phyloP scores from a whole-genome alignment of 495 filamentous ascomycete genomes.

The Neurospora sp. region DNA sequence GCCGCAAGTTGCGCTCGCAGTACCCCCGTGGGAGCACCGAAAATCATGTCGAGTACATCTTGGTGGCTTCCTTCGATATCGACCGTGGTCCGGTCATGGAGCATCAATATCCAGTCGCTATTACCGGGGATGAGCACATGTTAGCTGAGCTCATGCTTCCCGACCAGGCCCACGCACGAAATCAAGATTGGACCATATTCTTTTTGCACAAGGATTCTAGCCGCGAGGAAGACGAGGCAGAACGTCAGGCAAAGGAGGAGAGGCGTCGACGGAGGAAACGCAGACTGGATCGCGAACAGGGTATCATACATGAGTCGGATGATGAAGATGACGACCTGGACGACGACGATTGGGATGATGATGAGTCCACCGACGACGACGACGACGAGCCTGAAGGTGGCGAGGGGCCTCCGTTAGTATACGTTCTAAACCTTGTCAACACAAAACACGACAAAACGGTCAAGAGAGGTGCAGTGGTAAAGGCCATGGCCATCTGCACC shows the following conservation, averaged over 20 bases:
- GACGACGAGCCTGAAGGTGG: slow-evolving; percentile 53
- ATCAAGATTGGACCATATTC: slow-evolving; percentile 98
- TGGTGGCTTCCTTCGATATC: slow-evolving; percentile 97
- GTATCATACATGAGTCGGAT: slow-evolving; percentile 41
- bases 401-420: slow-evolving; percentile 86
- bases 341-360: slow-evolving; percentile 22
- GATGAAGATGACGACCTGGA: slow-evolving; percentile 37
- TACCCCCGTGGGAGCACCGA: slow-evolving; percentile 71
- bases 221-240: slow-evolving; percentile 63
- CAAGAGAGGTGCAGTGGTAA: slow-evolving; percentile 88
- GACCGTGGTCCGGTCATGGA: slow-evolving; percentile 96
- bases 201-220: slow-evolving; percentile 93
- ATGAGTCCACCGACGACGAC: slow-evolving; percentile 45
- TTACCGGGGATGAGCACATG: slow-evolving; percentile 97
- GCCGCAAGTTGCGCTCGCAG: slow-evolving; percentile 61
- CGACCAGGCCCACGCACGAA: slow-evolving; percentile 89
- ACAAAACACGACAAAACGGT: slow-evolving; percentile 91
- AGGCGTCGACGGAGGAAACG: slow-evolving; percentile 33
- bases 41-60: slow-evolving; percentile 96
- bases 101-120: slow-evolving; percentile 87
- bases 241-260: slow-evolving; percentile 42
- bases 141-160: slow-evolving; percentile 97
- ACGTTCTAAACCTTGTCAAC: slow-evolving; percentile 95
- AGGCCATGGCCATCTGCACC: slow-evolving; percentile 99
- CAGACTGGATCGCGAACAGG: slow-evolving; percentile 40